Conservation (phyloP, 768 basidiomycete genomes). For the Macrolepiota fuliginosa region DNA sequence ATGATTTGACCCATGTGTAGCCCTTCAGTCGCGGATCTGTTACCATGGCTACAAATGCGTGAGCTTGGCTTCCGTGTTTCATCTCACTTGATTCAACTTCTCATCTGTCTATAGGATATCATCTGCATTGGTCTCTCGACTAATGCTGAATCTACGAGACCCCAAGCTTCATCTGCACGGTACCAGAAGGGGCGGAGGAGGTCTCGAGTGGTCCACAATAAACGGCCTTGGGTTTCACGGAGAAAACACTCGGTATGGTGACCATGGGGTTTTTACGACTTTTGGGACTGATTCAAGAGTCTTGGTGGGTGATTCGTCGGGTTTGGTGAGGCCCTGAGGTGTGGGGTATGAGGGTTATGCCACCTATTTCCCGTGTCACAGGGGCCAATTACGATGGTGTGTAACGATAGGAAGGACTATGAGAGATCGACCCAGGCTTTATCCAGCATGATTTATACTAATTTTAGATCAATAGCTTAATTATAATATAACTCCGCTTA, state of each 20-base stretch:
- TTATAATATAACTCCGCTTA: background rate
- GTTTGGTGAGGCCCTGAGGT: too few relatives aligned
- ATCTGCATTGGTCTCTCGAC: background rate
- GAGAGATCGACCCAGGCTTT: too few relatives aligned
- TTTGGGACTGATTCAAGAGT: too few relatives aligned
- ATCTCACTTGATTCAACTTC: background rate
- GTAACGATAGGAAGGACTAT: too few relatives aligned
- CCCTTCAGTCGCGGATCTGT: background rate
- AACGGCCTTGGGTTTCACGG: background rate
- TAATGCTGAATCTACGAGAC: slow-evolving; percentile 7
- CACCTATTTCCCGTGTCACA: too few relatives aligned
- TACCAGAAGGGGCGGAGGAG: background rate
- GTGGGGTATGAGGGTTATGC: too few relatives aligned
- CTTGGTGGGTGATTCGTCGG: too few relatives aligned
- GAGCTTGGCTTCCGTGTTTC: background rate
- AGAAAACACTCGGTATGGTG: background rate
- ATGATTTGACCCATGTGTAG: background rate
- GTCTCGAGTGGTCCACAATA: background rate
- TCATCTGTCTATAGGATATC: background rate
- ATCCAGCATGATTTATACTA: too few relatives aligned
- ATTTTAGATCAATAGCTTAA: too few relatives aligned
- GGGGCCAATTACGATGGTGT: too few relatives aligned
- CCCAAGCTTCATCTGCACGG: background rate
- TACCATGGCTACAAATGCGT: background rate
- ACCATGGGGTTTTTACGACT: too few relatives aligned